Evolutionary conservation across 2,329 filamentous ascomycete species (phyloP), one percentile per base, ranked within the genome.

Genomic region (Lasiodiplodia sp.): DNA sequence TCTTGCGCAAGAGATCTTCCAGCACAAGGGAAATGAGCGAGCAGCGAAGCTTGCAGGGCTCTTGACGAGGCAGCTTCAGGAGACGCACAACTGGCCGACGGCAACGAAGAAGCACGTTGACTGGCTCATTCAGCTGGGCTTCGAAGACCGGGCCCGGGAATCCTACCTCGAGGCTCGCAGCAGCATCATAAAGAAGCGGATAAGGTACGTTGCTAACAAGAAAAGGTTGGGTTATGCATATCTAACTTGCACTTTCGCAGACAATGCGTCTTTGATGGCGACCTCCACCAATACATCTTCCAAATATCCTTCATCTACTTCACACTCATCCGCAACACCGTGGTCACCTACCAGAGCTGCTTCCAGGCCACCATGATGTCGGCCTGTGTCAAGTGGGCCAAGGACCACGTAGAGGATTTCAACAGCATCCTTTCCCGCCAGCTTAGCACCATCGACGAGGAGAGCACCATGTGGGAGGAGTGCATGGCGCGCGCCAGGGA

Each of bases 351-450:
- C 80, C 93, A 97, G 76, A 83, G 85, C 66, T 81, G 79, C 70
- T 98, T 98, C 77, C 91, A 94, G 12, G 87, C 92, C 31, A 85
- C 90, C 16, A 93, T 96, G 84, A 96, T 96, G 87, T 97, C 93
- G 75, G 94, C 94, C 0, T 97, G 94, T 74, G 95, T 99, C 74
- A 96, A 95, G 77, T 99, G 96, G 96, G 94, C 94, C n/a, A 98
- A 97, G 80, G 91, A 96, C 74, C 90, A 97, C 77, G 89, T 98
- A 1, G 94, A 97, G 74, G 90, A 90, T 2, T 98, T 98, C 84
- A 98, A 97, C 75, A 86, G 86, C 56, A 89, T 96, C 63, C 84
- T 99, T 47, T 88, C 87, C 44, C 86, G 95, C 69, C 96, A 98
- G 81, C 83, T 99, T 70, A 96, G 93, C 80, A 94, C 92, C 76